A percentile compares a stretch with the other conserved stretches of the same genome.
phyloP scores from a whole-genome alignment of 768 basidiomycete genomes.

The Lentinula aciculospora region DNA sequence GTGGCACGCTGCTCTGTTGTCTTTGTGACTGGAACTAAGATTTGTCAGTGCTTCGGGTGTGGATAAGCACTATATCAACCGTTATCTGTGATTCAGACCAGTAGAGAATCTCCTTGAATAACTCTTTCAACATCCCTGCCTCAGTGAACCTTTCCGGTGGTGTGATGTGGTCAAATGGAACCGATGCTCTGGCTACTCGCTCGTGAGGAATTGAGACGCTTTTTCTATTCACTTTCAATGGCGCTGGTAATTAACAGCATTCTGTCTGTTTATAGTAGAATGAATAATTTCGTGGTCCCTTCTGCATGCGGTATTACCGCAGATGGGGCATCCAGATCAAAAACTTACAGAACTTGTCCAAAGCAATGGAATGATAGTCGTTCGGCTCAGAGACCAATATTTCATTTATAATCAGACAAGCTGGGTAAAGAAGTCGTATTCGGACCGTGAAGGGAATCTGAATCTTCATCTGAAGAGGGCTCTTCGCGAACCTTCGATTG shows the following conservation, averaged over 20 bases:
- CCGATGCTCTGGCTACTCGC: not conserved
- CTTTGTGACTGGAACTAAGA: not conserved
- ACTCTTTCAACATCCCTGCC: too few relatives aligned
- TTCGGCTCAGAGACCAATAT: not conserved
- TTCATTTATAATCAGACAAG: not conserved
- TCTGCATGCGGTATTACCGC: not conserved
- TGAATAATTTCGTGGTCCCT: not conserved
- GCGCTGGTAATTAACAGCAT: not conserved
- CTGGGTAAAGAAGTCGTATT: not conserved
- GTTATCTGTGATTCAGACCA: not conserved
- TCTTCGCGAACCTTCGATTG: not conserved
- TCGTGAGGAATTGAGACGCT: not conserved
- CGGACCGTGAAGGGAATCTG: not conserved
- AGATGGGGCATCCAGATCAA: not conserved
- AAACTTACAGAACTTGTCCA: not conserved
- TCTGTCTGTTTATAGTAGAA: not conserved
- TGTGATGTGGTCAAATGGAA: not conserved
- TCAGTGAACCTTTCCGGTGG: too few relatives aligned
- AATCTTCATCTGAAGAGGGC: not conserved
- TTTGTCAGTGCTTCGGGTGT: not conserved
- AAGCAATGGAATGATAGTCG: not conserved
- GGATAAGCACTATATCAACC: not conserved
- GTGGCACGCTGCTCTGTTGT: not conserved
- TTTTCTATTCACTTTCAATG: not conserved
- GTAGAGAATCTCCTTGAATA: too few relatives aligned